Base-by-base conservation (phyloP, 306 rosid species). In the Morella rubra region DNA sequence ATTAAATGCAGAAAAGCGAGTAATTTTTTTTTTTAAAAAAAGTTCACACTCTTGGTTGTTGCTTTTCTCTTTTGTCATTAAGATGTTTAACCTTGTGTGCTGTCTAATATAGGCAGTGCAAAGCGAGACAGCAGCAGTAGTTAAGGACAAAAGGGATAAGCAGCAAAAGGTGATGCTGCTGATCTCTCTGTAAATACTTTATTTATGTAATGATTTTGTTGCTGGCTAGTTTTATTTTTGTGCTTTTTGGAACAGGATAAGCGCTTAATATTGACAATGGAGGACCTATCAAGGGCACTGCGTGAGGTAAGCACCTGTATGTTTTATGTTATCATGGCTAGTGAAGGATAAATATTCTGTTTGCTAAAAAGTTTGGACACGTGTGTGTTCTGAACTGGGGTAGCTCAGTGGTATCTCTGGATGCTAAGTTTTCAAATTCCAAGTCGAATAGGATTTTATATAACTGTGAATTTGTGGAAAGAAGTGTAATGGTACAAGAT, bases 81-180 rank as follows among this genome's bases (percentile, higher is more conserved):
- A 56, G 49, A 64, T 60, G 69, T 5, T 86, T 81, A 67, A 80
- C 62, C 60, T 73, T 10, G 46, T 64, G 41, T 74, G 20, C 45
- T 18, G 67, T 51, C 55, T 69, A 56, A 50, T 73, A 77, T 59
- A 95, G 99, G 97, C 99, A 92, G 72, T 95, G 93, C 89, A 90
- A 92, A 80, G 93, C 96, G 74, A 90, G 97, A 56, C 97, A 89
- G 88, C 97, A 15, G 59, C 96, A 60, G 85, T 95, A 60, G 91
- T 93, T 54, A 92, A 90, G 82, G 98, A 95, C 84, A 92, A 95
- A 88, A 87, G 96, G 81, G 97, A 95, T 81, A 95, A 87, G 82
- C 96, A 92, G 85, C 96, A 87, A 82, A 92, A 95, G 97, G 99
- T 95, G 81, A 64, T 74, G 10, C 56, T 14, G 47, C 15, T 18